A percentile compares a stretch with the other conserved stretches of the same genome.
Conservation (phyloP, 129 eudicot species). For the Mikania micrantha region DNA sequence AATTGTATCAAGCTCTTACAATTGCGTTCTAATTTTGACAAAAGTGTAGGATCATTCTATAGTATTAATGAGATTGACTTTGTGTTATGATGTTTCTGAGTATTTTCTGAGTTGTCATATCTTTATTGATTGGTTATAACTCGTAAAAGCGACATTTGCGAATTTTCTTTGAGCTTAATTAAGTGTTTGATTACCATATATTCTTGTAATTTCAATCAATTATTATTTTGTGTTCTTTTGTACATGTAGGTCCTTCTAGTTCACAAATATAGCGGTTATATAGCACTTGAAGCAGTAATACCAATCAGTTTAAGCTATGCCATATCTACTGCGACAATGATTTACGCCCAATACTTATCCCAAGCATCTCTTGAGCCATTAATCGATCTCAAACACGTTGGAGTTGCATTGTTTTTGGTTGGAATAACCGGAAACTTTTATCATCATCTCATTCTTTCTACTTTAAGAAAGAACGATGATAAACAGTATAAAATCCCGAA, state of each 20-base stretch:
- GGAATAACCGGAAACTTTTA: constrained; percentile 51
- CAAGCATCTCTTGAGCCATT: constrained; percentile 21
- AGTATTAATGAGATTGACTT: no score
- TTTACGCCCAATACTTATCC: constrained; percentile 38
- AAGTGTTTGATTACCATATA: no score
- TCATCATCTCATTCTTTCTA: constrained; percentile 54
- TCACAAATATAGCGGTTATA: constrained; percentile 48
- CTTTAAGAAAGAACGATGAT: constrained; percentile 31
- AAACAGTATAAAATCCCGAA: constrained; percentile 48
- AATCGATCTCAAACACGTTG: constrained; percentile 33
- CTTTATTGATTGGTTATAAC: no score
- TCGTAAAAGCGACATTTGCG: no score
- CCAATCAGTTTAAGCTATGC: constrained; percentile 31
- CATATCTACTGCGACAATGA: constrained; percentile 27
- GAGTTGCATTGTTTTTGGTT: constrained; percentile 28
- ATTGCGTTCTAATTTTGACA: no score
- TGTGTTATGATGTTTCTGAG: no score
- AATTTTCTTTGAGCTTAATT: no score
- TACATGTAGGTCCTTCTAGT: constrained; percentile 34
- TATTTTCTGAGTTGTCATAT: no score
- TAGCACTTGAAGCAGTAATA: constrained; percentile 27
- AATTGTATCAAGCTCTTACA: no score
- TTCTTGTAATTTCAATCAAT: no score
- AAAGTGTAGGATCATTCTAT: no score
- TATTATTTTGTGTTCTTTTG: background rate